Conservation (phyloP, 2,329 filamentous ascomycete genomes). For the Pyrenochaeta sp. region DNA sequence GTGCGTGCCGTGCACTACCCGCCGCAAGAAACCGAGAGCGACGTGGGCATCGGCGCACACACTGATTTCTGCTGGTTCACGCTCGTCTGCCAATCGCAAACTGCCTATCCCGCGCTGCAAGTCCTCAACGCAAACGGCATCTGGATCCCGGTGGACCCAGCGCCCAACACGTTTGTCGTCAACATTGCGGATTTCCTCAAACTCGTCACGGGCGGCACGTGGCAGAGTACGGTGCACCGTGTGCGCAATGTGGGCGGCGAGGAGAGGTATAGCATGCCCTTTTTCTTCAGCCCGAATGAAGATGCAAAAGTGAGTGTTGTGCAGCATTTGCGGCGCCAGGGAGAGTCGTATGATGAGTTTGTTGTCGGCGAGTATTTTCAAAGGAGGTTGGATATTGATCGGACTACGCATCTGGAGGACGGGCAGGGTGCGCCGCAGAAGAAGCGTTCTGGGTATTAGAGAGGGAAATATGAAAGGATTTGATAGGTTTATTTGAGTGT, state of each 20-base stretch:
- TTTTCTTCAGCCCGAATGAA: conserved; percentile 51
- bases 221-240: conserved; percentile 52
- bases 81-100: conserved; percentile 45
- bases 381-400: conserved; percentile 41
- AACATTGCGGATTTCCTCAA: conserved; percentile 55
- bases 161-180: conserved; percentile 50
- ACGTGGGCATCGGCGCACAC: conserved; percentile 54
- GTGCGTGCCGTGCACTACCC: conserved; percentile 55
- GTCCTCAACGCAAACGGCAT: conserved; percentile 54
- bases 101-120: conserved; percentile 44
- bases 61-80: conserved; percentile 56
- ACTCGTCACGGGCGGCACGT: conserved; percentile 51
- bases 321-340: conserved; percentile 35
- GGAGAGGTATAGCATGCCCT: conserved; percentile 52
- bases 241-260: conserved; percentile 51
- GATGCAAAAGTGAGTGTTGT: conserved; percentile 44
- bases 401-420: conserved; percentile 39
- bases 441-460: conserved; percentile 4
- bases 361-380: conserved; percentile 45
- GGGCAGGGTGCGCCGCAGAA: conserved; percentile 18
- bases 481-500: no score
- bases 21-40: conserved; percentile 37
- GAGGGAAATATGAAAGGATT: neutral
- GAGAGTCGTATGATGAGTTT: conserved; percentile 38
- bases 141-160: conserved; percentile 51